Percentiles rank a stretch among this genome's conserved stretches.
Evolutionary conservation across 2,329 filamentous ascomycete genomes (phyloP).

Genomic region (Alternaria atra): DNA sequence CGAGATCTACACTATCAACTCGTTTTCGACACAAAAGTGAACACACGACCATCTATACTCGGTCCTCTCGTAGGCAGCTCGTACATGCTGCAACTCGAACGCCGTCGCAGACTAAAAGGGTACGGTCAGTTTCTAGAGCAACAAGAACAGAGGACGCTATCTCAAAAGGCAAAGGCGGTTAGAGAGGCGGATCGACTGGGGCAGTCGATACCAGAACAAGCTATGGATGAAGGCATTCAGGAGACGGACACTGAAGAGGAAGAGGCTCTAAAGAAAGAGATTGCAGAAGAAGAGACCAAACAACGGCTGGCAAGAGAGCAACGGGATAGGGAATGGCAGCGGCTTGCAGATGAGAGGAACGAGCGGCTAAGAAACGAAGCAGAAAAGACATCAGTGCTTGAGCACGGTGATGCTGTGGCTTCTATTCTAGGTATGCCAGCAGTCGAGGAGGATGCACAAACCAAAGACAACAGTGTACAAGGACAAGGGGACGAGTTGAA

Average conservation of each 20-base stretch:
- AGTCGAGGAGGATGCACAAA: not conserved
- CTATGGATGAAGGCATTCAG: not conserved
- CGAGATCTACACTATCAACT: constrained; percentile 25
- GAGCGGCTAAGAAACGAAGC: not conserved
- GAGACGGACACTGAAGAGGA: not conserved
- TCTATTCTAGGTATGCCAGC: constrained; percentile 7
- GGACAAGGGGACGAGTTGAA: not conserved
- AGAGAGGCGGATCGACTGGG: constrained; percentile 10
- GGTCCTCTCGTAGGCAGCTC: constrained; percentile 28
- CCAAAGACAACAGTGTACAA: not conserved
- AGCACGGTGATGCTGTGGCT: constrained; percentile 4
- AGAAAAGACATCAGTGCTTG: not conserved
- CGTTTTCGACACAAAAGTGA: constrained; percentile 18
- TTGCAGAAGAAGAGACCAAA: not conserved
- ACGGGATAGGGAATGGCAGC: constrained; percentile 4
- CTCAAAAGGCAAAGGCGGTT: constrained; percentile 21
- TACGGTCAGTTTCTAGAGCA: constrained; percentile 24
- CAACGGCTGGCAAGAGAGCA: not conserved
- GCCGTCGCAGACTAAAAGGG: constrained; percentile 22
- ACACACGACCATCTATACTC: constrained; percentile 31
- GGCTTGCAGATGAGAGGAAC: not conserved
- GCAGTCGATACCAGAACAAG: not conserved
- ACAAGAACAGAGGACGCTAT: constrained; percentile 11
- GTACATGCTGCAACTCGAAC: constrained; percentile 24
- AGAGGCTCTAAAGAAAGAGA: not conserved